Evolutionary conservation across 2,329 filamentous ascomycete species (phyloP), one percentile per base, ranked within the genome.

Genomic region (Hymenoscyphus infarciens): DNA sequence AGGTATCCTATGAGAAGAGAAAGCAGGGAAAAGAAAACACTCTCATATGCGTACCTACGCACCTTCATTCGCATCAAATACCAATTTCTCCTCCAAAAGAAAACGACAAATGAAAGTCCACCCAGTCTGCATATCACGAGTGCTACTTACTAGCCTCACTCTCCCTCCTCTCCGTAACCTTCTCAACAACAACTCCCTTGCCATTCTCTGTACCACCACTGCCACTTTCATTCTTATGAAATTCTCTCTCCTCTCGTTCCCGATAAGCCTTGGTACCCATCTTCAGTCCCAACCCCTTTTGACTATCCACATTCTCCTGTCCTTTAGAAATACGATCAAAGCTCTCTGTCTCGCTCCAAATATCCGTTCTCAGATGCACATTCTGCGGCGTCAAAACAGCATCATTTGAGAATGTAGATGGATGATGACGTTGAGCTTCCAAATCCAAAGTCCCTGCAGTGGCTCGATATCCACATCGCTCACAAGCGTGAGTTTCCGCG

Each of bases 221-320:
- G 3, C 33, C 33, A 35, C 8, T 13, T 11, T 11, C 27, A n/a
- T 60, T 54, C 56, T 64, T 29, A 33, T 64, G n/a, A 5, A 66
- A 56, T 19, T 63, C 60, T 56, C 68, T 67, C 1, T 65, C 59
- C 57, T 72, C 70, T 4, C 67, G 66, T 49, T 70, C 52, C 15
- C 59, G 49, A 35, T 55, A 72, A 25, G 65, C 67, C 11, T 68
- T 33, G 1, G 67, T 68, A 3, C 70, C 70, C 15, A 69, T 63
- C 52, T 66, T 68, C 16, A 35, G 11, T 15, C 55, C 54, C 33
- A 35, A 35, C 1, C 42, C 61, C 3, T 8, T 66, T 31, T 60
- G 29, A 27, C n/a, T n/a, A 22, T 55, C 38, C 29, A 42, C 7
- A 5, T 56, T 59, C 15, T 59, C 57, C 22, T 62, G 45, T 16